A percentile compares a stretch with the other conserved stretches of the same genome.
Conservation (phyloP, 1,284 basidiomycete species). For the Coriolopsis trogii region DNA sequence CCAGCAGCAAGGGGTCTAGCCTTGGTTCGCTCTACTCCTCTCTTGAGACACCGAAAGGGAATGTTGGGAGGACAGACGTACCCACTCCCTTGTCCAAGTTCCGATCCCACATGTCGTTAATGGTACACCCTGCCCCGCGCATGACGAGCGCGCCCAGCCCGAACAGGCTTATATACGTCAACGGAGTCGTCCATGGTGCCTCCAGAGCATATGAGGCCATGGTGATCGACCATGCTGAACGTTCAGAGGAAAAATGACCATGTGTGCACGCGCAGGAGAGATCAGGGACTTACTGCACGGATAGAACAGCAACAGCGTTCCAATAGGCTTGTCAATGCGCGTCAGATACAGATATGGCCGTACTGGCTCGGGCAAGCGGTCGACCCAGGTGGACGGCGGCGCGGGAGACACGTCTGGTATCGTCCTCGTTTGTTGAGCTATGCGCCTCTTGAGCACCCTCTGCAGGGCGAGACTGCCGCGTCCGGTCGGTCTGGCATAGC, state of each 20-base stretch:
- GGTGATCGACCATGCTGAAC: constrained; percentile 90
- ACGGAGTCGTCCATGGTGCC: constrained; percentile 64
- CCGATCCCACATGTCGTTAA: constrained; percentile 99
- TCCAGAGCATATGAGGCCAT: constrained; percentile 86
- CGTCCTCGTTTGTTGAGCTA: constrained; percentile 15
- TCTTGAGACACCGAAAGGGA: background rate
- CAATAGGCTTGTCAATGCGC: constrained; percentile 95
- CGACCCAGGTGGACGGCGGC: constrained; percentile 61
- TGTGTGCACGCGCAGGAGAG: background rate
- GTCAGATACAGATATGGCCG: constrained; percentile 87
- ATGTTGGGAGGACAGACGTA: constrained; percentile 42
- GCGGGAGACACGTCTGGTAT: constrained; percentile 16
- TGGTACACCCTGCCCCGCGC: constrained; percentile 98
- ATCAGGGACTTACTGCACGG: constrained; percentile 77
- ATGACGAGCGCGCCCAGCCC: constrained; percentile 92
- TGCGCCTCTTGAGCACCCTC: background rate
- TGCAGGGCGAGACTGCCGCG: background rate
- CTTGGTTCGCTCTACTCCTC: constrained; percentile 66
- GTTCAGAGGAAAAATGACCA: background rate
- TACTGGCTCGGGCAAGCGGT: constrained; percentile 57
- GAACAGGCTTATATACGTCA: constrained; percentile 84
- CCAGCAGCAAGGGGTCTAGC: constrained; percentile 79
- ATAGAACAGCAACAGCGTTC: constrained; percentile 89
- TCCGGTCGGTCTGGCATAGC: background rate
- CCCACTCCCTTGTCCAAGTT: constrained; percentile 92